Evolutionary conservation across 225 moss, liverwort and hornwort species (phyloP), one percentile per base, ranked within the genome.

Genomic region (Bryoerythrophyllum caledonicum): DNA sequence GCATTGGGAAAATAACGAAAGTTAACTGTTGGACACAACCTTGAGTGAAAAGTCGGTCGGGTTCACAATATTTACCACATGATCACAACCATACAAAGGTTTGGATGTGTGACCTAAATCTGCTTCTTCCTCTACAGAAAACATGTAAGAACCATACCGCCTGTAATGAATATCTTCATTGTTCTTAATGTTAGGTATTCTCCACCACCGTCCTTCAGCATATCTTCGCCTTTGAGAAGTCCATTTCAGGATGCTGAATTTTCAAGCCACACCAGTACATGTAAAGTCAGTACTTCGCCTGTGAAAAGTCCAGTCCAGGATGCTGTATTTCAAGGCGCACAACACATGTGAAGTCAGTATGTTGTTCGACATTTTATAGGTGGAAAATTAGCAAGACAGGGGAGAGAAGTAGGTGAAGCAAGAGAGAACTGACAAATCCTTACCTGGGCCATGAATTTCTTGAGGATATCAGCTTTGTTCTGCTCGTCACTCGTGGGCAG

Each of bases 391-490:
- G 66, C 10, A 55, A 43, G 35, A 72, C 20, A 37, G 24, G 1
- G 12, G 19, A 12, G 56, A 44, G 28, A 13, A 69, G 10, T 34
- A 58, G 21, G 24, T 65, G 34, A 66, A 60, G 46, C 26, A 58
- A 65, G 54, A 70, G 48, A 76, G 52, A 27, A 48, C 10, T 23
- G 59, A 68, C 54, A 55, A 54, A 72, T 46, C 27, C 23, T 35
- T 73, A 96, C 96, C 92, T 96, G 93, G 56, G 91, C 70, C 97
- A 99, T 99, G 68, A 99, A 99, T 60, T 99, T 99, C 85, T 99
- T 91, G 72, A 99, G 67, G 2, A 99, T 91, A 63, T 99, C 97
- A 37, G 91, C 82, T 85, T 99, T 99, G 79, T 81, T 89, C 86
- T 99, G 91, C 76, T 99, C 97, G 34, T 99, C 97, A 80, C 90